Conservation (phyloP, 1,284 basidiomycete genomes). For the Marasmius fiardii region DNA sequence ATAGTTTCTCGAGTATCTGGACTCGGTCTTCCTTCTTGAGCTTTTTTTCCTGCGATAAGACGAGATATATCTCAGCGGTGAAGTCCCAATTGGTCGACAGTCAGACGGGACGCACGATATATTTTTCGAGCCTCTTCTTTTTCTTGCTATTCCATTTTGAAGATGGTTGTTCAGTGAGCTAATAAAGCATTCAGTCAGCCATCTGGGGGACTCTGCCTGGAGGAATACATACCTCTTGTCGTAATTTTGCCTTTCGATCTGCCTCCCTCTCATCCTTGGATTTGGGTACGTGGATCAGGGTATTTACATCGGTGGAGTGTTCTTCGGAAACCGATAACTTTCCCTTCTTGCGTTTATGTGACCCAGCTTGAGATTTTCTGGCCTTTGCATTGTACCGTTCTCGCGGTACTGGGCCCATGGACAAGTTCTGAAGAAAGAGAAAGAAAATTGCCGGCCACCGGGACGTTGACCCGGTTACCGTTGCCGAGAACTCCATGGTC, state of each 20-base stretch:
- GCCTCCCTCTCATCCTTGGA: constrained; percentile 57
- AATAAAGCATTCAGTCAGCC: constrained; percentile 10
- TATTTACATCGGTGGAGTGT: constrained; percentile 50
- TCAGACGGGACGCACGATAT: constrained; percentile 55
- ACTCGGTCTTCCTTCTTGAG: constrained; percentile 80
- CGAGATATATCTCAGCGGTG: neutral
- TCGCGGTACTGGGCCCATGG: constrained; percentile 34
- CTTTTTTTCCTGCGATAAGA: constrained; percentile 69
- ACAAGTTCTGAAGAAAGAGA: neutral
- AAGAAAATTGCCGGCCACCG: too few species aligned
- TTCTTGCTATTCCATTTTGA: constrained; percentile 77
- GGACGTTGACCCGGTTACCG: too few species aligned
- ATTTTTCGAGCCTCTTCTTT: constrained; percentile 79
- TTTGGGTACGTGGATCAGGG: constrained; percentile 55
- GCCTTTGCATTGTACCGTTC: constrained; percentile 60
- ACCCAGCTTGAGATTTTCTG: constrained; percentile 51
- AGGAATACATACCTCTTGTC: constrained; percentile 51
- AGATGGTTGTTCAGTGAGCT: constrained; percentile 59
- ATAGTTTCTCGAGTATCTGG: constrained; percentile 70
- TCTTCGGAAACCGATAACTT: constrained; percentile 21
- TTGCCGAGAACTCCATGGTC: too few species aligned
- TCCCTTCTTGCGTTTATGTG: constrained; percentile 24
- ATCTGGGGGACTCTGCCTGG: neutral
- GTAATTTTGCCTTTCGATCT: constrained; percentile 56
- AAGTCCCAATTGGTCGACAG: neutral